Conservation (phyloP, 352 stramenopile species). For the Globisporangium rhizosaccharum region DNA sequence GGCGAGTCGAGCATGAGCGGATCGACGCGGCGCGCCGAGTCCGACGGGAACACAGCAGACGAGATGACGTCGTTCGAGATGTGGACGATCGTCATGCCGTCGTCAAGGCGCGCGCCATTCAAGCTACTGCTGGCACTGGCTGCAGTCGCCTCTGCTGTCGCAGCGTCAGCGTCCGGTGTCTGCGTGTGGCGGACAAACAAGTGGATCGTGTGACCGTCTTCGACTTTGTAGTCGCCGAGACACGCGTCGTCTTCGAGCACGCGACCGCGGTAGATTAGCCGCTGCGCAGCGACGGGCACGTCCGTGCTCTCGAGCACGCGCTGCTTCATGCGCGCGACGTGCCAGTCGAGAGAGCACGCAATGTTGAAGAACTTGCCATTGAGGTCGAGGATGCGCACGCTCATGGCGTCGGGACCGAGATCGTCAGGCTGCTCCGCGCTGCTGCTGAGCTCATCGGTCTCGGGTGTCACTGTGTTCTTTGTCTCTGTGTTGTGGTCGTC, state of each 20-base stretch:
- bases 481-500: neutral
- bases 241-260: slow-evolving; percentile 79
- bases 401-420: slow-evolving; percentile 33
- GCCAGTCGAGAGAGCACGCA: slow-evolving; percentile 58
- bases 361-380: slow-evolving; percentile 86
- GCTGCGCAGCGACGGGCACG: slow-evolving; percentile 64
- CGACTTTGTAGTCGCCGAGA: slow-evolving; percentile 84
- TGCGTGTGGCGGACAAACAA: slow-evolving; percentile 77
- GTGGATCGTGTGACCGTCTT: slow-evolving; percentile 89
- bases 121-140: slow-evolving; percentile 13
- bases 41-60: slow-evolving; percentile 80
- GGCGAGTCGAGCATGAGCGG: slow-evolving; percentile 82
- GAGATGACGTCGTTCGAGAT: slow-evolving; percentile 79
- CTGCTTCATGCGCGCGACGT: slow-evolving; percentile 52
- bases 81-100: slow-evolving; percentile 58
- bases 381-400: slow-evolving; percentile 75
- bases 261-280: slow-evolving; percentile 89
- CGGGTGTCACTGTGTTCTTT: neutral
- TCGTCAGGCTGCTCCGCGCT: slow-evolving; percentile 10
- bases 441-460: slow-evolving; percentile 1
- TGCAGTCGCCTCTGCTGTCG: slow-evolving; percentile 30
- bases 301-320: slow-evolving; percentile 73
- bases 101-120: slow-evolving; percentile 30
- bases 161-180: slow-evolving; percentile 56
- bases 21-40: slow-evolving; percentile 75